Conservation (phyloP, 208 protist species). For the Trypanosomatidae sp. region DNA sequence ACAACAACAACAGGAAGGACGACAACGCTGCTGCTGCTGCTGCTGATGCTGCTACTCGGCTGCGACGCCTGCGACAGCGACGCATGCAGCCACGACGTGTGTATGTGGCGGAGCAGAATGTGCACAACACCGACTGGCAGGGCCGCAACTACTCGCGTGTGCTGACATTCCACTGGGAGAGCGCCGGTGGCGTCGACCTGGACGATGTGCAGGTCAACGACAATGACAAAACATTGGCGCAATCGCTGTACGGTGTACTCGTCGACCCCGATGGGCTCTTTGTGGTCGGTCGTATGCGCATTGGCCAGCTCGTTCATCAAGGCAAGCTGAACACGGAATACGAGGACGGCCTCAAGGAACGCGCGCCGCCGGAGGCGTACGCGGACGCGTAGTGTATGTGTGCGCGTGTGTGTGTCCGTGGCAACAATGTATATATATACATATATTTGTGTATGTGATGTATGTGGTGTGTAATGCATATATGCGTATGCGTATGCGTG, state of each 20-base stretch:
- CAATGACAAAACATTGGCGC: neutral
- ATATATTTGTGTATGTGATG: no score
- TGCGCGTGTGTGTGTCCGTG: no score
- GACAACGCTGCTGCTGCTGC: neutral
- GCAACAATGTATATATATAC: no score
- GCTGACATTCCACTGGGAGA: slow-evolving; percentile 22
- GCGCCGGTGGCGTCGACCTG: no score
- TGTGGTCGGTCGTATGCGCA: neutral
- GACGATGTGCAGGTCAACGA: no score
- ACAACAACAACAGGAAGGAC: neutral
- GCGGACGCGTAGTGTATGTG: no score
- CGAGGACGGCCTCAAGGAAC: no score
- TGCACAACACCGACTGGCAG: slow-evolving; percentile 26
- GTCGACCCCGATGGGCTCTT: neutral
- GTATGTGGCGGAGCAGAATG: slow-evolving; percentile 65
- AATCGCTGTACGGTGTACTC: neutral
- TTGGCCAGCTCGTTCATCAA: neutral
- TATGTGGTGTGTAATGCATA: no score
- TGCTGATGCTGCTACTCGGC: neutral
- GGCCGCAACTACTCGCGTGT: slow-evolving; percentile 43
- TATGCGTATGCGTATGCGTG: no score
- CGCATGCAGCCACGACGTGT: slow-evolving; percentile 30
- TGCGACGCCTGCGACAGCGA: slow-evolving; percentile 11
- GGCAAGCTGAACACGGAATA: no score
- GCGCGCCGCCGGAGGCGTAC: no score